A percentile compares a stretch with the other conserved stretches of the same genome.
Conservation (phyloP, 495 filamentous ascomycete species). For the Venustampulla echinocandica region DNA sequence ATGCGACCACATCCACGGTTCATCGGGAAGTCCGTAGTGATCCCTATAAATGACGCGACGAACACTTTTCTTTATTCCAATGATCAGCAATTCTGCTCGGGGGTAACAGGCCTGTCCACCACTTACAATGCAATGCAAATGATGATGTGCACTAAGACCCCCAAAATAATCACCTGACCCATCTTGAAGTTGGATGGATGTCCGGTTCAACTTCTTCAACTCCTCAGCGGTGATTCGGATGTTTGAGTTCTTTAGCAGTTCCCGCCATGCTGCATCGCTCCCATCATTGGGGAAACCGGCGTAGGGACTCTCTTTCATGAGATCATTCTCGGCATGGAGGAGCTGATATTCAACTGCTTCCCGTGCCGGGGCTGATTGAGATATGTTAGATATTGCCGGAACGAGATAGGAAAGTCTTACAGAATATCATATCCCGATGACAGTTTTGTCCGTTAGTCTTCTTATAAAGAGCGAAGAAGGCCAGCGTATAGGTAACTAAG, state of each 20-base stretch:
- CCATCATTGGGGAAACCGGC: slow-evolving; percentile 11
- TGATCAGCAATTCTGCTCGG: not conserved
- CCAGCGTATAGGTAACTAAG: not conserved
- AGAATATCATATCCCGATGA: slow-evolving; percentile 2
- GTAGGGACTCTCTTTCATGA: slow-evolving; percentile 6
- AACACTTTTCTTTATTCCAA: not conserved
- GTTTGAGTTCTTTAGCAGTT: slow-evolving; percentile 6
- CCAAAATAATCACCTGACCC: slow-evolving; percentile 3
- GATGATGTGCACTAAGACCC: slow-evolving; percentile 19
- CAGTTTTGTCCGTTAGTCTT: not conserved
- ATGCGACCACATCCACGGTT: not conserved
- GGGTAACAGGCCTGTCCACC: not conserved
- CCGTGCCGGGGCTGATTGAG: not conserved
- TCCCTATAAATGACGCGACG: not conserved
- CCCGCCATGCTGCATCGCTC: slow-evolving; percentile 16
- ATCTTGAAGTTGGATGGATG: slow-evolving; percentile 2
- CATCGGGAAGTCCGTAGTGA: slow-evolving; percentile 1
- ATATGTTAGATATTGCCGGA: not conserved
- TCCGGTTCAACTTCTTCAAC: not conserved
- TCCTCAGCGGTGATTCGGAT: slow-evolving; percentile 2
- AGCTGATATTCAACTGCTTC: not conserved
- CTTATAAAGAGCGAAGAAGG: not conserved
- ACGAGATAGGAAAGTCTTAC: not conserved
- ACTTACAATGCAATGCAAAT: slow-evolving; percentile 21
- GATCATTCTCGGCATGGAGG: not conserved